Percentiles rank a stretch among this genome's conserved stretches.
These are phyloP conservation scores for Chlamydomonas incerta DNA, from an alignment of 139 green algal genomes.

Conservation along the genomic window DNA sequence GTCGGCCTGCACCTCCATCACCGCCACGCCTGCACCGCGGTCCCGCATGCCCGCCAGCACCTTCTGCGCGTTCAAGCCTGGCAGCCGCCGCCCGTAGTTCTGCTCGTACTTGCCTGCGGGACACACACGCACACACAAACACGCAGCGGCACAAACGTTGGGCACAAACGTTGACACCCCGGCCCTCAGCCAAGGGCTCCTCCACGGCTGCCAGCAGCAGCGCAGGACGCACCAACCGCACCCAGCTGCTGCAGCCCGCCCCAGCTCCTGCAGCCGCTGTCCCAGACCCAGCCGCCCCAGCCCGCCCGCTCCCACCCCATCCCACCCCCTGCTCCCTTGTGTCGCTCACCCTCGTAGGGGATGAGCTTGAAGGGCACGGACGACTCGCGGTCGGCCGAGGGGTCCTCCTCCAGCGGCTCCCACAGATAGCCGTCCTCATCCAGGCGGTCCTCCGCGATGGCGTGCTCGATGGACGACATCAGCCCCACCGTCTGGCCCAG, in stretches of 20 bases:
- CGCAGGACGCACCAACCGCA: no score
- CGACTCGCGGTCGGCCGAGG: slow-evolving; percentile 72
- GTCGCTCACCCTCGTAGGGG: slow-evolving; percentile 65
- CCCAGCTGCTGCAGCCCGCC: no score
- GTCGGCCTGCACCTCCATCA: slow-evolving; percentile 73
- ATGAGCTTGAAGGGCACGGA: slow-evolving; percentile 81
- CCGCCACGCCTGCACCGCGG: slow-evolving; percentile 72
- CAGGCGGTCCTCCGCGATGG: slow-evolving; percentile 69
- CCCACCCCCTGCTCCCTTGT: background rate
- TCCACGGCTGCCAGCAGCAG: no score
- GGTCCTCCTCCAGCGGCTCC: slow-evolving; percentile 71
- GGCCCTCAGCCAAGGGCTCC: no score
- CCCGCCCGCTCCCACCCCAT: no score
- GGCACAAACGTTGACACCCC: no score
- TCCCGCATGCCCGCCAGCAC: slow-evolving; percentile 87
- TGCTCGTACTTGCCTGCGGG: slow-evolving; percentile 48
- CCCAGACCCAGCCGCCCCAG: no score
- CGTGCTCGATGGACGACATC: slow-evolving; percentile 67
- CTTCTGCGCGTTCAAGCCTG: slow-evolving; percentile 71
- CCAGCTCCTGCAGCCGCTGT: no score
- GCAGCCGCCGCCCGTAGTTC: background rate
- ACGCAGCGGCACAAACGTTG: no score
- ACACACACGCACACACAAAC: background rate
- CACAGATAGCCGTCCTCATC: slow-evolving; percentile 82
- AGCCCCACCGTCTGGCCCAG: slow-evolving; percentile 63